Base-by-base conservation (phyloP, 1,139 yeast genomes). In the Lodderomyces jiufengensis region DNA sequence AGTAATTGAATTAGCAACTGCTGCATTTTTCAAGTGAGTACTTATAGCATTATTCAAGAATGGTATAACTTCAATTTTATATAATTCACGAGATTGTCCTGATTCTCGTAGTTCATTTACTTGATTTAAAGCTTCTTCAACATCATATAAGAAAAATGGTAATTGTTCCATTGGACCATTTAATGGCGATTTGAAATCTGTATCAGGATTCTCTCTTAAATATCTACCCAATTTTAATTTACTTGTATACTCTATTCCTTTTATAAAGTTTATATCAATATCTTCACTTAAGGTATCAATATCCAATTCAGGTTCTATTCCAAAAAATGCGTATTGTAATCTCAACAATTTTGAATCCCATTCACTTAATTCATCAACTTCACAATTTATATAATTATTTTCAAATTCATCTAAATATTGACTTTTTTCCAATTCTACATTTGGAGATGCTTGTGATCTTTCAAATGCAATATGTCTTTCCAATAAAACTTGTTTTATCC, bases 401-500 rank as follows among this genome's bases (percentile, higher is more conserved):
- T 70, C 71, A 53, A 88, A 86, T 29, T 77, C 79, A 5, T 65
- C 53, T 41, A 84, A 61, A 41, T 82, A 76, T 39, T 63, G 54
- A 13, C 61, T 59, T 46, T 73, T 73, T 18, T 51, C 47, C 36
- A 70, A 64, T 4, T 61, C 59, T 14, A 33, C 21, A 9, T 18
- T 16, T 33, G 74, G 67, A 35, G 68, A 70, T 14, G 66, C 62
- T 51, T 74, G 73, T 2, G 81, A 87, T 47, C 80, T 70, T 47
- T 76, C 79, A 54, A 75, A 78, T 1, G 90, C 80, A 42, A 78
- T 77, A 50, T 84, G 85, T 56, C 97, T 78, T 61, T 92, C 97
- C 49, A 88, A 77, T 38, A 92, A 69, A 9, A 86, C 96, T 54
- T 84, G 94, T 55, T 87, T 83, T 49, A 92, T 85, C 49, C 86